Evolutionary conservation across 106 monocot genomes (phyloP), one percentile per base, ranked within the genome.

Genomic region (Hemerocallis citrina): DNA sequence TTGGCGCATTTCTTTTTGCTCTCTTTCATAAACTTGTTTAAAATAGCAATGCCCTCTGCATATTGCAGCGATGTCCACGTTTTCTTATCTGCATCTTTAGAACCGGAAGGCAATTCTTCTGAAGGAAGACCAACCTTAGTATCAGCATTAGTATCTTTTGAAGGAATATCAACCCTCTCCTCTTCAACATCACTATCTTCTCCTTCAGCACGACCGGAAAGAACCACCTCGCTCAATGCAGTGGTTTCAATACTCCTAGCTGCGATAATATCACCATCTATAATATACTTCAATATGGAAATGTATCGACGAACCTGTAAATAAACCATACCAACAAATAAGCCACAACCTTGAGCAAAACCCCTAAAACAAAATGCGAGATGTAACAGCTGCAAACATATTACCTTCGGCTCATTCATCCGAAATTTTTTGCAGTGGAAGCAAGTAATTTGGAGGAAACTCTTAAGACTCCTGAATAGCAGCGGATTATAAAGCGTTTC

Each of bases 61-160:
- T 82, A 75, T 45, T 98, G 98, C 50, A 92, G 70, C 12, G 92
- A 82, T 20, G 95, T 90, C 84, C 86, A 96, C 8, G 47, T 48
- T 7, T 38, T 29, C 25, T 66, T 32, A 27, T 74, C 55, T 29
- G 32, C 44, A 64, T 74, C 57, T 36, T 36, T 17, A 17, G 34
- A 33, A 72, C 27, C 47, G 37, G 43, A 41, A 23, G 16, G 54
- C 19, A 52, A 17, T 42, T 70, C 54, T 19, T 51, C 46, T 4
- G 45, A 12, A 58, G 8, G 22, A n/a, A n/a, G n/a, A n/a, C n/a
- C n/a, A n/a, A n/a, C n/a, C n/a, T n/a, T n/a, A n/a, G n/a, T n/a
- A n/a, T n/a, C n/a, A n/a, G n/a, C n/a, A n/a, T n/a, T n/a, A n/a
- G n/a, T n/a, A n/a, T n/a, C n/a, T n/a, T n/a, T n/a, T n/a, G n/a